Conservation (phyloP, 805 yeast species). For the Danielia reshetovae region DNA sequence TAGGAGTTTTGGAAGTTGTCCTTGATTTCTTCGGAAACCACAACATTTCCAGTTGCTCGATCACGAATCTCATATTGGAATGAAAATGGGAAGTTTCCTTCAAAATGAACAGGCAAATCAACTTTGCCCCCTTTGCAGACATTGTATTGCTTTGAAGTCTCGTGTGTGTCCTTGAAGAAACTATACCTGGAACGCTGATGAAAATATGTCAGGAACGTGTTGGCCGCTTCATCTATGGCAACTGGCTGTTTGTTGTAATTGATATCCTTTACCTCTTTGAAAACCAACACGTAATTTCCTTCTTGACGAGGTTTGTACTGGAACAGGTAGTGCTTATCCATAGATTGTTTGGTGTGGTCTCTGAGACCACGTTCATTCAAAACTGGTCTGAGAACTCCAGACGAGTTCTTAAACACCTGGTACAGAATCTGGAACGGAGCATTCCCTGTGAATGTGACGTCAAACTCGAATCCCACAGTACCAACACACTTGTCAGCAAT, state of each 20-base stretch:
- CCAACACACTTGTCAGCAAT: conserved; percentile 89
- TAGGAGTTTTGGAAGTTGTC: conserved; percentile 23
- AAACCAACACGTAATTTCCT: conserved; percentile 76
- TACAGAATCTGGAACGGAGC: conserved; percentile 76
- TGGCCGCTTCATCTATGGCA: conserved; percentile 31
- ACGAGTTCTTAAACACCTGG: conserved; percentile 47
- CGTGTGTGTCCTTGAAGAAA: conserved; percentile 19
- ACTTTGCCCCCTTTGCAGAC: conserved; percentile 30
- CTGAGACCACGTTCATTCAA: conserved; percentile 27
- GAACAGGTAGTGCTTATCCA: conserved; percentile 29
- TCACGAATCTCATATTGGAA: conserved; percentile 67
- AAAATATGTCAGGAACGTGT: conserved; percentile 65
- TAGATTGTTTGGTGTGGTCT: conserved; percentile 17
- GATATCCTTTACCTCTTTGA: conserved; percentile 56
- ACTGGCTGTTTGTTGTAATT: conserved; percentile 50
- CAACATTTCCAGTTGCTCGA: conserved; percentile 20
- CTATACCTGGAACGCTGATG: conserved; percentile 57
- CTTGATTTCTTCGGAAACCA: conserved; percentile 29
- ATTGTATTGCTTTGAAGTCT: conserved; percentile 15
- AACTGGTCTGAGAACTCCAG: conserved; percentile 30
- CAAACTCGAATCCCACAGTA: conserved; percentile 72
- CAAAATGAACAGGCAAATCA: conserved; percentile 52
- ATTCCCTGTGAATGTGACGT: conserved; percentile 64
- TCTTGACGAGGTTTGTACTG: conserved; percentile 74
- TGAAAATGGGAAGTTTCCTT: conserved; percentile 78